Base-by-base conservation (phyloP, 1,139 yeast genomes). In the Nakaseomyces nivariensis region DNA sequence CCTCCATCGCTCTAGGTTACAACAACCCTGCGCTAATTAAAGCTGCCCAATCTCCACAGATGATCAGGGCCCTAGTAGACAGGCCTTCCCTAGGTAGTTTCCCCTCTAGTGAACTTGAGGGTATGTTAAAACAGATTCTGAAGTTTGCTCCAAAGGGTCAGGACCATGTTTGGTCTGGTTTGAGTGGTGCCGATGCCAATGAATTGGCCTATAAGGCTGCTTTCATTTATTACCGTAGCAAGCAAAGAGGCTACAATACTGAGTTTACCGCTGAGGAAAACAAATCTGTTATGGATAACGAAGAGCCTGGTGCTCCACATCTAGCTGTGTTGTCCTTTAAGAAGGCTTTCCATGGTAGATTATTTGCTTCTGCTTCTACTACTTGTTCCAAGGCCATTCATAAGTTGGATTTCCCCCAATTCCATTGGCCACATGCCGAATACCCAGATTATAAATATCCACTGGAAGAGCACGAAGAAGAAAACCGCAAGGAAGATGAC, bases 151-250 rank as follows among this genome's bases (percentile, higher is more conserved):
- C 89, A 55, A 76, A 78, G 53, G 88, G 88, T 11, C 76, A 79
- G 68, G 66, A 68, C 51, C 74, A 75, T 57, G 80, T 83, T 38
- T 82, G 88, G 85, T 79, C 84, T 29, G 84, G 85, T 11, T 73
- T 81, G 47, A 76, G 84, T 43, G 89, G 90, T 48, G 81, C 88
- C 2, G 85, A 81, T 66, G 89, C 90, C 51, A 83, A 82, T 61
- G 90, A 83, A 67, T 75, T 83, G 54, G 89, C 90, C 4, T 82
- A 74, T 69, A 82, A 83, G 64, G 89, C 89, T 24, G 89, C 89
- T 5, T 82, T 82, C 61, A 81, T 82, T 81, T 82, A 76, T 69
- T 85, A 81, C 63, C 83, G 79, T 54, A 72, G 78, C 45, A 74
- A 76, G 56, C 72, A 71, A 57, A 76, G 89, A 67, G 85, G 83